Evolutionary conservation across 2,329 filamentous ascomycete genomes (phyloP).

Genomic region (Monosporascus ibericus): DNA sequence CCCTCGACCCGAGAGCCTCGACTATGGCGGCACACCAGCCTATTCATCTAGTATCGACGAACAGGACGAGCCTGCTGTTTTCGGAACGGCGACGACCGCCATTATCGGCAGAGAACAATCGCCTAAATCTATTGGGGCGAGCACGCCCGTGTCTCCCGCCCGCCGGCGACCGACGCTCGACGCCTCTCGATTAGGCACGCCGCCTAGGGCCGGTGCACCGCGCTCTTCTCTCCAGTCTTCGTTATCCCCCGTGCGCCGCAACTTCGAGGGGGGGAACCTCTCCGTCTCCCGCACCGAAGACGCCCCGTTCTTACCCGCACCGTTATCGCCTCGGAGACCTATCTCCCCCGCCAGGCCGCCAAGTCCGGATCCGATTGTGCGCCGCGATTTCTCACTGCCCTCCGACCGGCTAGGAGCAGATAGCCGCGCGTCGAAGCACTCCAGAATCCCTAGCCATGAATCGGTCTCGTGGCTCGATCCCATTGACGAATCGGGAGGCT

Average conservation of each 20-base stretch:
- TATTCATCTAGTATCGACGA: conserved; percentile 33
- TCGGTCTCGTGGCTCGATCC: conserved; percentile 92
- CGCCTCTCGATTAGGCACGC: conserved; percentile 18
- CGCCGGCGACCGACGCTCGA: conserved; percentile 16
- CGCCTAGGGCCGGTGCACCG: conserved; percentile 13
- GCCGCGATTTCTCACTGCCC: conserved; percentile 29
- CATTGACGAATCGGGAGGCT: conserved; percentile 83
- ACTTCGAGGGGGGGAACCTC: conserved; percentile 27
- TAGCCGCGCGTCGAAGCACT: conserved; percentile 31
- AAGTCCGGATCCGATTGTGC: conserved; percentile 27
- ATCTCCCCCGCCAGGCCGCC: conserved; percentile 36
- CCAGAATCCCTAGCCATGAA: conserved; percentile 63
- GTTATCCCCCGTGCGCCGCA: conserved; percentile 42
- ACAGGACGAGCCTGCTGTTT: conserved; percentile 36
- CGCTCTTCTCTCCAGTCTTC: conserved; percentile 43
- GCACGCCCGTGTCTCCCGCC: conserved; percentile 11
- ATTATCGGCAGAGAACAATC: conserved; percentile 40
- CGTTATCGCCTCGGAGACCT: conserved; percentile 60
- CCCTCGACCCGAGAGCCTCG: conserved; percentile 58
- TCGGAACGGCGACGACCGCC: conserved; percentile 42
- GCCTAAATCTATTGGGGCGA: background rate
- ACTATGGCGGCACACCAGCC: conserved; percentile 35
- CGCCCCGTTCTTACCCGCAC: conserved; percentile 60
- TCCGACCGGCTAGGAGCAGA: conserved; percentile 17
- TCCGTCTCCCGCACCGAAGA: conserved; percentile 46